Evolutionary conservation across 2,329 filamentous ascomycete species (phyloP), one percentile per base, ranked within the genome.

Genomic region (Ophiostoma sp.): DNA sequence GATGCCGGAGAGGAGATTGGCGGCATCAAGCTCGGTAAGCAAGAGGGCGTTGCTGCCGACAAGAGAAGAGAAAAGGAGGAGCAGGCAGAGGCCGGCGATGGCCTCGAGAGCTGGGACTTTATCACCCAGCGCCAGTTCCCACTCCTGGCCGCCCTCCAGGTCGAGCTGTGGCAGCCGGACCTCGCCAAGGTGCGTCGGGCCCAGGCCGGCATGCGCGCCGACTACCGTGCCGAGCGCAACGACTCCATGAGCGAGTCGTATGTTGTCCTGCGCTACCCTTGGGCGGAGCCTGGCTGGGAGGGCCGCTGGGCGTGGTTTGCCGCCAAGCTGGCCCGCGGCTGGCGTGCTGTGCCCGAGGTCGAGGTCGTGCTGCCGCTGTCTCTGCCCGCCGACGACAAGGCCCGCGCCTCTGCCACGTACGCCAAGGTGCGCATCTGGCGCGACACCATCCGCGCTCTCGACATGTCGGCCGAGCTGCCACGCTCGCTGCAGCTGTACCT

Each of bases 121-220:
- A 82, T 93, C 77, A 92, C 91, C 0, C 86, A 89, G 77, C 82
- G 90, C 70, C 85, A 90, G 74, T 88, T 88, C 74, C 88, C 92
- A 1, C 84, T 84, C 60, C 83, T 98, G 68, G 89, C 92, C 8
- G 89, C 88, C 66, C 83, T 97, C 68, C 84, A 82, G 71, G 83
- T 88, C 35, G 86, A 89, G 75, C 81, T 90, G 65, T 94, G 90
- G 89, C 79, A 89, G 35, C 90, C 90, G 0, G 89, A 92, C 78
- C 80, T 84, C 67, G 81, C 77, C 76, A 86, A 86, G 78, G 78
- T 79, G 71, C 81, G 83, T 73, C 83, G 84, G 44, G 81, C 83
- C 1, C 71, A 69, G 64, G 57, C 41, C 3, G 41, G 71, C 41
- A 74, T 74, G 73, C 73, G 71, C 17, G 69, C 64, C 57, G 68